Conservation (phyloP, 2,329 filamentous ascomycete species). For the Neonectria neomacrospora region DNA sequence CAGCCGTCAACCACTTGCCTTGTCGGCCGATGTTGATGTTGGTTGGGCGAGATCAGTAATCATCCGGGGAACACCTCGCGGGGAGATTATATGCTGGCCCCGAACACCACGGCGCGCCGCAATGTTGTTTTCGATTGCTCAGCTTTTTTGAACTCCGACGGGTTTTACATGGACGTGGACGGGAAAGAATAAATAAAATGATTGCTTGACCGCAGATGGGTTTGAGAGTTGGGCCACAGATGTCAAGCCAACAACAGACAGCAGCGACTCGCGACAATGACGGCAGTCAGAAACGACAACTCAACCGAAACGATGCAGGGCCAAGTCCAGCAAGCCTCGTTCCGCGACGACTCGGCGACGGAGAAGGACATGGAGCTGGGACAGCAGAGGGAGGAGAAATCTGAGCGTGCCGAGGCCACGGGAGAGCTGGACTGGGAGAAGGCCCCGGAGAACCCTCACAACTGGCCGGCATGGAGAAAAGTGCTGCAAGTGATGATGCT, state of each 20-base stretch:
- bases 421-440: slow-evolving; percentile 47
- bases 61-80: slow-evolving; percentile 2
- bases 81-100: slow-evolving; percentile 17
- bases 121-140: background rate
- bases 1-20: background rate
- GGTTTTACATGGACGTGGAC: background rate
- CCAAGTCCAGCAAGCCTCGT: background rate
- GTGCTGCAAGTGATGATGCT: slow-evolving; percentile 52
- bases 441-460: slow-evolving; percentile 60
- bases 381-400: slow-evolving; percentile 16
- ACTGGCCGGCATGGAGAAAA: slow-evolving; percentile 60
- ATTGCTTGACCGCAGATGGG: background rate
- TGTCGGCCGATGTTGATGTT: background rate
- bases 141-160: slow-evolving; percentile 1
- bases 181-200: background rate
- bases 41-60: slow-evolving; percentile 25
- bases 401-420: background rate
- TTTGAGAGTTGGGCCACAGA: background rate
- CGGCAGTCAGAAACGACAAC: slow-evolving; percentile 8
- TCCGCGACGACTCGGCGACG: slow-evolving; percentile 26
- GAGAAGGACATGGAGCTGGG: slow-evolving; percentile 48
- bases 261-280: slow-evolving; percentile 14
- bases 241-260: background rate
- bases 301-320: slow-evolving; percentile 15
- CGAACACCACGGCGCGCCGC: background rate